A percentile compares a stretch with the other conserved stretches of the same genome.
Conservation (phyloP, 1,139 yeast species). For the Sugiyamaella neomexicana region DNA sequence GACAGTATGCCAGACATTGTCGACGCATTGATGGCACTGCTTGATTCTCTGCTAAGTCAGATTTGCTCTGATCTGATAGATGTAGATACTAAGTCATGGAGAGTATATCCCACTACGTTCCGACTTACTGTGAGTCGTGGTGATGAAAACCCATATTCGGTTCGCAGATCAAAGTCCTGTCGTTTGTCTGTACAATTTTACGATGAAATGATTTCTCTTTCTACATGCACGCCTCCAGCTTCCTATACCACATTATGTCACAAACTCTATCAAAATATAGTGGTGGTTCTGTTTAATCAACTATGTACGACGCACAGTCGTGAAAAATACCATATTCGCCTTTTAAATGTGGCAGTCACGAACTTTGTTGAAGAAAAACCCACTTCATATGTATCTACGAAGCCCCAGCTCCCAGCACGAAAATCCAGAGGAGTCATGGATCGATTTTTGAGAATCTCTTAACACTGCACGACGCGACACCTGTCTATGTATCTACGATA, state of each 20-base stretch:
- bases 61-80: conserved; percentile 30
- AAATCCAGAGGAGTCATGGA: conserved; percentile 16
- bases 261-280: not conserved
- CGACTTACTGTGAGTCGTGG: conserved; percentile 23
- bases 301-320: not conserved
- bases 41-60: conserved; percentile 32
- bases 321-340: conserved; percentile 13
- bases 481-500: too few species aligned
- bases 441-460: conserved; percentile 5
- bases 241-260: not conserved
- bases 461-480: too few species aligned
- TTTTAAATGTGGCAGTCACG: conserved; percentile 20
- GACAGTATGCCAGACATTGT: conserved; percentile 21
- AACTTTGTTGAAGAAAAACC: conserved; percentile 7
- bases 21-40: conserved; percentile 27
- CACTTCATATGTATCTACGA: not conserved
- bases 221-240: not conserved
- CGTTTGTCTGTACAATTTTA: conserved; percentile 2
- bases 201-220: conserved; percentile 7
- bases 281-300: conserved; percentile 4
- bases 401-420: not conserved
- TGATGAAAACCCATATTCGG: conserved; percentile 7
- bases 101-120: conserved; percentile 28
- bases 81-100: conserved; percentile 26
- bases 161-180: conserved; percentile 15